Conservation (phyloP, 2,329 filamentous ascomycete species). For the Geosmithia flava region DNA sequence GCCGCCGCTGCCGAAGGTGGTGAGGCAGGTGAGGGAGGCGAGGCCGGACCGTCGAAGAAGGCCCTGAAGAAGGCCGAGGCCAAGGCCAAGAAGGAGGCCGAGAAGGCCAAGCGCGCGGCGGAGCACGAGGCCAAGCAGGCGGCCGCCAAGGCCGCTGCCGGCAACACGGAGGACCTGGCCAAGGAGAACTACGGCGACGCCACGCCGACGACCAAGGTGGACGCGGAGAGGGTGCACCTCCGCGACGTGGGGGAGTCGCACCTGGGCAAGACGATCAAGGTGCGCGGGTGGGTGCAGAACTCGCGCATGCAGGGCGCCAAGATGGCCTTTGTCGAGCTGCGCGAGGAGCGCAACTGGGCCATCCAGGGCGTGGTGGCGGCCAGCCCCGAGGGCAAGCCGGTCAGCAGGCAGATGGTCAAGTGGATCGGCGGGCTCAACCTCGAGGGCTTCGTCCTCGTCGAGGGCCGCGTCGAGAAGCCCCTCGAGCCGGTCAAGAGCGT, state of each 20-base stretch:
- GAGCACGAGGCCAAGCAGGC: conserved; percentile 63
- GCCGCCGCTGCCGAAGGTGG: background rate
- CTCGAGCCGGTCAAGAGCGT: conserved; percentile 83
- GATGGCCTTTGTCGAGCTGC: conserved; percentile 74
- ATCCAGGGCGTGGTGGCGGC: conserved; percentile 68
- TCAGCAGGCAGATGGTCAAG: conserved; percentile 89
- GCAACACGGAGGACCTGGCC: conserved; percentile 55
- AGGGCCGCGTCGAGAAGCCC: conserved; percentile 70
- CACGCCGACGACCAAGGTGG: conserved; percentile 43
- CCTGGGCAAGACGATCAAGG: conserved; percentile 57
- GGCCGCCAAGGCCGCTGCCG: conserved; percentile 51
- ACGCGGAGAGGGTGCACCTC: conserved; percentile 46
- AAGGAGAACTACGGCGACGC: conserved; percentile 72
- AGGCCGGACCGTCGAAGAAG: conserved; percentile 53
- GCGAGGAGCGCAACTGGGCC: conserved; percentile 57
- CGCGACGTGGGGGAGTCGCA: conserved; percentile 50
- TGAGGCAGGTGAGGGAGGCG: conserved; percentile 5
- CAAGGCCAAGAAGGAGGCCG: conserved; percentile 81
- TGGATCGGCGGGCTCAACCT: conserved; percentile 64
- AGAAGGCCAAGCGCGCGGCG: conserved; percentile 61
- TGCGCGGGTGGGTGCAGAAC: conserved; percentile 79
- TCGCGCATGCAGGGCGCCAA: conserved; percentile 72
- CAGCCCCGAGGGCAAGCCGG: conserved; percentile 48
- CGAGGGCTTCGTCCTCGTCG: conserved; percentile 74
- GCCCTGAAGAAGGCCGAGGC: conserved; percentile 73